Base-by-base conservation (phyloP, 495 filamentous ascomycete species). In the Aspergillus leporis region DNA sequence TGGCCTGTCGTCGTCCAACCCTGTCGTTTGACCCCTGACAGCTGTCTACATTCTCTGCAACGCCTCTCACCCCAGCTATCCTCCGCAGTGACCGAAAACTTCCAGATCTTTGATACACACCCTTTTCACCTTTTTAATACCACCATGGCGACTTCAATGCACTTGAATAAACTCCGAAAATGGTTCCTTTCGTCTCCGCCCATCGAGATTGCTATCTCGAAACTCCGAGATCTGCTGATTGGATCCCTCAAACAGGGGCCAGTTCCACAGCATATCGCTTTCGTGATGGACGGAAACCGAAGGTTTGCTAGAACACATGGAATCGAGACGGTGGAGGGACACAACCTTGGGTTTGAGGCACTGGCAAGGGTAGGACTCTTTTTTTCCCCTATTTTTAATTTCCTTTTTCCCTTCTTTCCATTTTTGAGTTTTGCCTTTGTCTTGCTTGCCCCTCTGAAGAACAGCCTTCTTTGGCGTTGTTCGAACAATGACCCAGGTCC, bases 231-330 rank as follows among this genome's bases (percentile, higher is more conserved):
- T 61, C 76, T 95, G 54, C 81, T 98, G 54, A 90, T 98, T 67
- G 91, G 90, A 53, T 89, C 92, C 19, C 76, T 98, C 32, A 87
- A 85, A 56, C 92, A 97, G 73, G 94, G 95, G 4, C 90, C 93
- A 8, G 86, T 98, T 51, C 94, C 94, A 14, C 85, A 88, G 61
- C 94, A 98, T 85, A 85, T 98, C 53, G 94, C 94, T 7, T 98
- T 98, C 66, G 92, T 97, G 56, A 98, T 98, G 95, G 94, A 98
- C 72, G 94, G 94, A 38, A 98, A 98, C 71, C 78, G 94, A 51
- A 85, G 94, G 21, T 98, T 94, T 73, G 94, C 94, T 1, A 81
- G 90, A 51, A 87, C 79, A 49, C 91, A 93, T 75, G 86, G 93
- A 50, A 96, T 98, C 66, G 94, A 98, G 81, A 96, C 92, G 0